Conservation (phyloP, 73 alveolate genomes). For the Paramecium tetraurelia region DNA sequence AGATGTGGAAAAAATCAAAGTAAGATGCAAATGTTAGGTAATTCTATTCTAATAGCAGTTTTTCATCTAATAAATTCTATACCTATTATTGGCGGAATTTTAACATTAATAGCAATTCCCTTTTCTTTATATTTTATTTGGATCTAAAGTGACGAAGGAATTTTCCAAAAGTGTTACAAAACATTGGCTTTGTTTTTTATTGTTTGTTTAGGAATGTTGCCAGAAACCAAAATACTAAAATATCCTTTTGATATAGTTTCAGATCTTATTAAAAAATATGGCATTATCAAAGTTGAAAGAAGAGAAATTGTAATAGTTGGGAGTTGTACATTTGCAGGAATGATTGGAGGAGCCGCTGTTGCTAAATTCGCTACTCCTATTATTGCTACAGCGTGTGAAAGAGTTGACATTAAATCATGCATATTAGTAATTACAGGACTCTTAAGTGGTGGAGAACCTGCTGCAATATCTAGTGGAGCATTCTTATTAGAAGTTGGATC, state of each 20-base stretch:
- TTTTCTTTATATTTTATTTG: neutral
- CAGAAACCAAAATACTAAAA: no score
- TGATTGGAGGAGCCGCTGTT: neutral
- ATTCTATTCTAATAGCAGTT: neutral
- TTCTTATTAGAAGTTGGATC: no score
- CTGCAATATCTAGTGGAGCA: neutral
- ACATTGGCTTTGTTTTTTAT: neutral
- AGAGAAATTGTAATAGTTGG: neutral
- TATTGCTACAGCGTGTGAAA: no score
- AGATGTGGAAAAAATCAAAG: neutral
- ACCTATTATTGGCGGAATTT: no score
- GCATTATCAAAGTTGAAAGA: no score
- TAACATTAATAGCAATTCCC: no score
- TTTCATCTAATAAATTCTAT: no score
- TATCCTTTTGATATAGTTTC: neutral
- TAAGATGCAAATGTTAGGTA: neutral
- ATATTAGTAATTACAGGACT: neutral
- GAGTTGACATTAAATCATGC: no score
- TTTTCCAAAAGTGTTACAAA: neutral
- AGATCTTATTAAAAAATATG: neutral
- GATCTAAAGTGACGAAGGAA: neutral
- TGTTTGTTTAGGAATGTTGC: no score
- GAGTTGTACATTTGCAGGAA: neutral
- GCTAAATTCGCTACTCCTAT: no score
- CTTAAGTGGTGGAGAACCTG: neutral